Percentiles rank a stretch among this genome's conserved stretches.
Conservation (phyloP, 768 basidiomycete species). For the Pholiota conissans region DNA sequence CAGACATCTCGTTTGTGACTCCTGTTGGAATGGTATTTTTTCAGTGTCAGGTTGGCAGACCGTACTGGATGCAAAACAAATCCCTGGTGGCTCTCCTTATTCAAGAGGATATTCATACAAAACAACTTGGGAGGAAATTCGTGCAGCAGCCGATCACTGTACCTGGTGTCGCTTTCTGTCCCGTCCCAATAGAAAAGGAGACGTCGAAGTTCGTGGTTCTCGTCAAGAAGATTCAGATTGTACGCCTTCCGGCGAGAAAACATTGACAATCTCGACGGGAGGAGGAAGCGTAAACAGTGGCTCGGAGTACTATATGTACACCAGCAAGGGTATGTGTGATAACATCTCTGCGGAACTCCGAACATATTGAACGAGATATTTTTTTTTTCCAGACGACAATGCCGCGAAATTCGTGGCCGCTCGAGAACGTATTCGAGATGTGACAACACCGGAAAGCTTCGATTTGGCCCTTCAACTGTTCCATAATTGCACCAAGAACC, state of each 20-base stretch:
- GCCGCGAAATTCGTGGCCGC: neutral
- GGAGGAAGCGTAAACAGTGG: neutral
- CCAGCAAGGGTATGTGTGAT: neutral
- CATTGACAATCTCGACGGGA: neutral
- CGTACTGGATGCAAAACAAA: conserved; percentile 1
- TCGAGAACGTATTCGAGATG: neutral
- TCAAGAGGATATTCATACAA: conserved; percentile 6
- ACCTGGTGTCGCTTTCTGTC: conserved; percentile 10
- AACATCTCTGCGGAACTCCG: too few species aligned
- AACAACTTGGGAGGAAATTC: conserved; percentile 2
- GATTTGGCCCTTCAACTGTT: neutral
- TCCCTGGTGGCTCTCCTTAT: neutral
- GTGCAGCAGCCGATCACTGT: neutral
- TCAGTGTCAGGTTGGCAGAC: conserved; percentile 2
- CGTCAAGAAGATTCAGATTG: neutral
- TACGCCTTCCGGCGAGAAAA: neutral
- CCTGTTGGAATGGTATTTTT: conserved; percentile 1
- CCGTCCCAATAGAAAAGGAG: neutral
- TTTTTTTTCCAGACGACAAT: neutral
- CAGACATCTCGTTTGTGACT: conserved; percentile 4
- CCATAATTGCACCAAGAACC: neutral
- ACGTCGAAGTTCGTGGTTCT: neutral
- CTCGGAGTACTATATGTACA: neutral
- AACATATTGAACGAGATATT: too few species aligned
- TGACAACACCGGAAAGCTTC: neutral